Evolutionary conservation across 139 green algal genomes (phyloP).

Genomic region (Astrephomene gubernaculifera): DNA sequence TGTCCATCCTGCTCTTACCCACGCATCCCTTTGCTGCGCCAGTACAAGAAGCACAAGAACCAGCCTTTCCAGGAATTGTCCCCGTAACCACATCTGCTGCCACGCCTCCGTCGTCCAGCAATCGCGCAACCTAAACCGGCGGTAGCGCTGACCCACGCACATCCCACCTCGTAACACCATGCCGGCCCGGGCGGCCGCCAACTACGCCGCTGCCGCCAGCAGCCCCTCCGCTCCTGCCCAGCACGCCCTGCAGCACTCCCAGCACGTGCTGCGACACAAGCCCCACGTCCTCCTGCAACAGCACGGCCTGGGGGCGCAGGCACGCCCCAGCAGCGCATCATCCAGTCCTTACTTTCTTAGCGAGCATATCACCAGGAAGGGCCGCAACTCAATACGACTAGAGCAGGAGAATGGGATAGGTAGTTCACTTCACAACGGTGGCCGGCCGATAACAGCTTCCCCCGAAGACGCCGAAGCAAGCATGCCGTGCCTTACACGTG

Average conservation of each 20-base stretch:
- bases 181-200: background rate
- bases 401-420: background rate
- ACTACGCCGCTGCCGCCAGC: background rate
- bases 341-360: too few species aligned
- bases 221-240: background rate
- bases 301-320: background rate
- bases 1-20: too few species aligned
- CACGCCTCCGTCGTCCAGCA: background rate
- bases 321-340: background rate
- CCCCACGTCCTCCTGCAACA: slow-evolving; percentile 33
- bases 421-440: background rate
- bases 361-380: background rate
- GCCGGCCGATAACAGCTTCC: background rate
- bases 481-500: background rate
- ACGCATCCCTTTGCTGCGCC: too few species aligned
- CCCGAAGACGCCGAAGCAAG: background rate
- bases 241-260: background rate
- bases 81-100: too few species aligned
- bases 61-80: too few species aligned
- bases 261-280: slow-evolving; percentile 27
- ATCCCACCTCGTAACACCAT: background rate
- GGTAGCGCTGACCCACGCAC: background rate
- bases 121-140: background rate
- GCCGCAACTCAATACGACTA: background rate
- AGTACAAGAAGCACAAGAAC: too few species aligned